A percentile compares a stretch with the other conserved stretches of the same genome.
Evolutionary conservation across 192 early-diverging fungal genomes (phyloP).

Genomic region (Backusella parvicylindrica): DNA sequence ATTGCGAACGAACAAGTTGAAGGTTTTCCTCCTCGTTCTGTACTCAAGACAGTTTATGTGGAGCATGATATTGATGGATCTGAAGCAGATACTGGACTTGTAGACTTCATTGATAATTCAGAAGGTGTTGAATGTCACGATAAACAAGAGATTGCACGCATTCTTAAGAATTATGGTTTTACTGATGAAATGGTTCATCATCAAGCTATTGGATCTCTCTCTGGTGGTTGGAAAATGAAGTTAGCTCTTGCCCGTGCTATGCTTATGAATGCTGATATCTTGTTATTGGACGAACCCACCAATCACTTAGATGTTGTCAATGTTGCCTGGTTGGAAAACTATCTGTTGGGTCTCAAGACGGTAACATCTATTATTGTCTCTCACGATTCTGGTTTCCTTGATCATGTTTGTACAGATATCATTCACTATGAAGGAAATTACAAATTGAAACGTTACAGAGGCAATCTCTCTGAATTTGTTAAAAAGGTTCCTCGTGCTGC

Average conservation of each 20-base stretch:
- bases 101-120: conserved; percentile 62
- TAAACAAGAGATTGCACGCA: conserved; percentile 36
- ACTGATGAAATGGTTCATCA: conserved; percentile 57
- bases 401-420: conserved; percentile 78
- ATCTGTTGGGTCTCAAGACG: conserved; percentile 62
- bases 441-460: conserved; percentile 74
- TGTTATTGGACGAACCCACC: conserved; percentile 81
- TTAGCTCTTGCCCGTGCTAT: conserved; percentile 80
- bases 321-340: conserved; percentile 62
- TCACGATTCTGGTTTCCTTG: conserved; percentile 84
- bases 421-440: conserved; percentile 74
- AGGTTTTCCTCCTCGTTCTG: conserved; percentile 71
- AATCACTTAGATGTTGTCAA: conserved; percentile 79
- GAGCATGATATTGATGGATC: conserved; percentile 73
- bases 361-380: conserved; percentile 85
- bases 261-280: conserved; percentile 80
- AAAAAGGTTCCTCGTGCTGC: conserved; percentile 69
- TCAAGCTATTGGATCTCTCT: conserved; percentile 63
- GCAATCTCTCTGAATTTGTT: conserved; percentile 79
- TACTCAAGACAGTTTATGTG: conserved; percentile 76
- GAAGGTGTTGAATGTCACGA: conserved; percentile 55
- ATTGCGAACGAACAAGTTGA: conserved; percentile 81
- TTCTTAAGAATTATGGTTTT: conserved; percentile 67
- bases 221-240: conserved; percentile 91
- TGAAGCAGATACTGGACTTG: conserved; percentile 64